Percentiles rank a stretch among this genome's conserved stretches.
Conservation (phyloP, 139 green algal species). For the Chlorella sp. region DNA sequence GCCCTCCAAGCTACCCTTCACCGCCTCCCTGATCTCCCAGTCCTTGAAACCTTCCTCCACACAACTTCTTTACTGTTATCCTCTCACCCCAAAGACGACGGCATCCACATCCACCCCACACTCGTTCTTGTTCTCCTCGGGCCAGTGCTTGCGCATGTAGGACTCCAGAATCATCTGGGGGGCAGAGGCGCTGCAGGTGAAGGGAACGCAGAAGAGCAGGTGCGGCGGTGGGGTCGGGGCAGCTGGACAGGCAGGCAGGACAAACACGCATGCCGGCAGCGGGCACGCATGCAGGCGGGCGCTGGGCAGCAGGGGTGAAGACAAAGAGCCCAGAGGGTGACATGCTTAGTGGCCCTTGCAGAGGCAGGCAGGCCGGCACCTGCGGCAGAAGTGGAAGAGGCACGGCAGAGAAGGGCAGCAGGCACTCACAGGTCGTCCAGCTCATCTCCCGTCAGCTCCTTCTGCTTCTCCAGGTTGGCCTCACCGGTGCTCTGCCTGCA, state of each 20-base stretch:
- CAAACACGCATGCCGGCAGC: too few species aligned
- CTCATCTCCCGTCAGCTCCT: neutral
- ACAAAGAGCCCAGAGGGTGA: neutral
- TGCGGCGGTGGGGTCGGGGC: neutral
- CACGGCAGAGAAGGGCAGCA: neutral
- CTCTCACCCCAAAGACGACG: neutral
- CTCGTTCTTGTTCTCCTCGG: neutral
- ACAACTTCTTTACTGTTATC: neutral
- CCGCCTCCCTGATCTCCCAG: too few species aligned
- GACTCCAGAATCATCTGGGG: constrained; percentile 1
- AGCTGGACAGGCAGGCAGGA: neutral
- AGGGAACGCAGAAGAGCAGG: neutral
- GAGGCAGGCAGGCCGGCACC: neutral
- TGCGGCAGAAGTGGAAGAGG: neutral
- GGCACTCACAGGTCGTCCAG: neutral
- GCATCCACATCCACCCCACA: neutral
- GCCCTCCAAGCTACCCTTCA: too few species aligned
- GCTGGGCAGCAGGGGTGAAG: neutral
- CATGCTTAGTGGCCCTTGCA: neutral
- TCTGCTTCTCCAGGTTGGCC: neutral
- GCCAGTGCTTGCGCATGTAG: constrained; percentile 11
- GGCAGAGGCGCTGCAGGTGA: neutral
- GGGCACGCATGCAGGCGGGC: too few species aligned
- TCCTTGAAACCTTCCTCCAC: too few species aligned
- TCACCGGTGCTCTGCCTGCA: neutral